Conservation (phyloP, 768 basidiomycete species). For the Pholiota microspora region DNA sequence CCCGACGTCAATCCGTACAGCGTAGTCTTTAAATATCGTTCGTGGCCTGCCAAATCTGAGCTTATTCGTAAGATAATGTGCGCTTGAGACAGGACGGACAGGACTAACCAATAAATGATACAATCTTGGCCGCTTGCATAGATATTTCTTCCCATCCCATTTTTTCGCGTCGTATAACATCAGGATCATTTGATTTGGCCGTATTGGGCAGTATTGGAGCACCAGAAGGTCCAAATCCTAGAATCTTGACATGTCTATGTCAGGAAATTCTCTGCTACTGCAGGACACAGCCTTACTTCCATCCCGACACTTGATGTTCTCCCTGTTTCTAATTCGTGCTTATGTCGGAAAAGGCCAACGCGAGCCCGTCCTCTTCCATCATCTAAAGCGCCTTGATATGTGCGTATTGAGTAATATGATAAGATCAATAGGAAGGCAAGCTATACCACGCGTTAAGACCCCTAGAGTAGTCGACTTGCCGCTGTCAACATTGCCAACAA, state of each 20-base stretch:
- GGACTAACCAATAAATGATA: slow-evolving; percentile 79
- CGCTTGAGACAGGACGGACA: background rate
- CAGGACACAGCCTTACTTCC: slow-evolving; percentile 58
- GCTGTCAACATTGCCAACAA: slow-evolving; percentile 93
- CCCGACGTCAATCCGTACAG: slow-evolving; percentile 94
- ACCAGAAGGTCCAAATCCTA: slow-evolving; percentile 82
- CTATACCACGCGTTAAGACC: slow-evolving; percentile 85
- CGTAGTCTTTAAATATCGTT: slow-evolving; percentile 90
- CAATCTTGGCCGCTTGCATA: slow-evolving; percentile 82
- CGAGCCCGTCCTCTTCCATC: slow-evolving; percentile 83
- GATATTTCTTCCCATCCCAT: slow-evolving; percentile 97
- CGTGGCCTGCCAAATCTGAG: slow-evolving; percentile 92
- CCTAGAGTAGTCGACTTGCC: slow-evolving; percentile 95
- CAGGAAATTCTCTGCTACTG: slow-evolving; percentile 1
- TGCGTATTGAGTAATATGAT: background rate
- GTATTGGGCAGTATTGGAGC: slow-evolving; percentile 74
- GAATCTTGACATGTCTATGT: slow-evolving; percentile 49
- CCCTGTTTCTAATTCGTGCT: slow-evolving; percentile 96
- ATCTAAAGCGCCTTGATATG: slow-evolving; percentile 60
- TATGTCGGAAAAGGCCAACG: slow-evolving; percentile 90
- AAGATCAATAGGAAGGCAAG: slow-evolving; percentile 3
- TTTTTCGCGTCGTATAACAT: slow-evolving; percentile 77
- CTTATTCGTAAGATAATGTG: background rate
- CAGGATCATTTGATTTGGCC: slow-evolving; percentile 52
- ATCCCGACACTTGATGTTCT: slow-evolving; percentile 95